Evolutionary conservation across 495 filamentous ascomycete genomes (phyloP), one percentile per base, ranked within the genome.

Genomic region (Podospora anserina): DNA sequence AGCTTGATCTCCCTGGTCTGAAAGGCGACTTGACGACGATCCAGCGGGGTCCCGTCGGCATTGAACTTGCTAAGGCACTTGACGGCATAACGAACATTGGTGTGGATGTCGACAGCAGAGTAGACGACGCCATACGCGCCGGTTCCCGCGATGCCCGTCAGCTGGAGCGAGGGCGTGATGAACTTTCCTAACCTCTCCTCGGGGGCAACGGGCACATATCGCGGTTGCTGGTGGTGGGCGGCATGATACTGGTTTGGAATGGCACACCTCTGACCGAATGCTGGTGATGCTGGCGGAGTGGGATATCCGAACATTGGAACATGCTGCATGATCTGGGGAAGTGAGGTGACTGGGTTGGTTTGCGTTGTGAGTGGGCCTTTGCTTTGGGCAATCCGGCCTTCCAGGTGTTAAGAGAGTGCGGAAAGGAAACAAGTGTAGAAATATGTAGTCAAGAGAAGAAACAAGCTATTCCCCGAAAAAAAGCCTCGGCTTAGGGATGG

Each of bases 41-140:
- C 94, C 84, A 98, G 82, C 60, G 92, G 93, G 66, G 87, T 83
- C 69, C 84, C 85, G 76, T 86, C 82, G 67, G 82, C 72, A 77
- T 86, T 86, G 77, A 83, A 84, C 81, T 97, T 98, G 88, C 92
- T 94, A 78, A 99, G 85, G 53, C 93, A 93, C 82, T 99, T 99
- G 76, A 99, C 94, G 65, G 95, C 96, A 82, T 96, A 99, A 67
- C 86, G 88, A 44, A 88, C 85, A 73, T 90, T 85, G 68, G 91
- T 94, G 72, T 90, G 88, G 64, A 93, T 88, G 82, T 98, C 94
- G 80, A 94, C 82, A 71, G 95, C 95, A 49, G 90, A 91, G 81
- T 99, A 97, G 16, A 99, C 96, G 28, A 97, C 93, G 58, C 95
- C 95, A 81, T 99, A 99, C 66, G 95, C 95, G 66, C 95, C 95